Percentiles rank a stretch among this genome's conserved stretches.
These are phyloP conservation scores for Lichtheimia hyalospora DNA, from an alignment of 371 early-diverging fungal genomes.

Conservation along the genomic window DNA sequence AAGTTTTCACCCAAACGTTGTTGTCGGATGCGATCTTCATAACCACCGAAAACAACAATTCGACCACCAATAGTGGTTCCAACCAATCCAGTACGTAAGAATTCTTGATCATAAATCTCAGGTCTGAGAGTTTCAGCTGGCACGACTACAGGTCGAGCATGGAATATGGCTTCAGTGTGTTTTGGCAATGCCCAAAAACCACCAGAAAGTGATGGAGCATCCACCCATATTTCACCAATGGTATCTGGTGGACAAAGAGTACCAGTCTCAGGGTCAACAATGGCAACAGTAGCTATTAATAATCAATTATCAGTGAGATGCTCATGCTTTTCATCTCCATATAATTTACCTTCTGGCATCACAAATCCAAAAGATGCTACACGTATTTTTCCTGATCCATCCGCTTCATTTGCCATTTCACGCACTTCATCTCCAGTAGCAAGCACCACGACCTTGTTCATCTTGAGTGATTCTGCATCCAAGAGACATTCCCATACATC, in stretches of 20 bases:
- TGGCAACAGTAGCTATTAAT: conserved; percentile 61
- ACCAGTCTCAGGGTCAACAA: conserved; percentile 82
- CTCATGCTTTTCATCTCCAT: neutral
- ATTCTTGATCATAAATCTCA: conserved; percentile 54
- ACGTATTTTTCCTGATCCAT: conserved; percentile 19
- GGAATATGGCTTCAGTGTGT: conserved; percentile 72
- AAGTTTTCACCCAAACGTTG: conserved; percentile 44
- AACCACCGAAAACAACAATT: conserved; percentile 71
- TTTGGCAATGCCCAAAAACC: conserved; percentile 83
- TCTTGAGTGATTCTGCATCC: conserved; percentile 56
- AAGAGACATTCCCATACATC: conserved; percentile 57
- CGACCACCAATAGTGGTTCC: conserved; percentile 77
- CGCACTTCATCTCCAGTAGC: conserved; percentile 42
- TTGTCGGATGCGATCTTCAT: conserved; percentile 75
- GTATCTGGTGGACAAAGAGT: conserved; percentile 72
- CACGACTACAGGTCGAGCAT: conserved; percentile 60
- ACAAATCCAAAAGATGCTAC: conserved; percentile 63
- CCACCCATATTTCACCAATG: conserved; percentile 87
- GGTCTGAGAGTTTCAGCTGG: conserved; percentile 50
- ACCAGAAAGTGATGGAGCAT: conserved; percentile 71
- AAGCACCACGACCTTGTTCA: conserved; percentile 52
- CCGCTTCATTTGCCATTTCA: neutral
- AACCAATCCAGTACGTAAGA: conserved; percentile 77
- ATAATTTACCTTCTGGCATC: conserved; percentile 56
- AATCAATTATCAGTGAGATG: neutral